Evolutionary conservation across 192 early-diverging fungal genomes (phyloP).

Genomic region (Glomus cerebriforme): DNA sequence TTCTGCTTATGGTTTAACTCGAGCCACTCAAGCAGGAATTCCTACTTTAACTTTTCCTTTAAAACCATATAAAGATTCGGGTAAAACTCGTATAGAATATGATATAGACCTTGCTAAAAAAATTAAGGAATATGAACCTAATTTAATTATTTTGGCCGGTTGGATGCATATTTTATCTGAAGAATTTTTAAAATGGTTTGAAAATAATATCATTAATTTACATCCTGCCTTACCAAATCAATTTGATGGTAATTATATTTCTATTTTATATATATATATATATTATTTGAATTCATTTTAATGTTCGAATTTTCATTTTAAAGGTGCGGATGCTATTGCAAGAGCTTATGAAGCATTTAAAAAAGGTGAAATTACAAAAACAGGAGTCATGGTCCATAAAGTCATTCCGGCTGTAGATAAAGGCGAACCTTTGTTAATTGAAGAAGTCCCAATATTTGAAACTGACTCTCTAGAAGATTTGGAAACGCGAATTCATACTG

Average conservation of each 20-base stretch:
- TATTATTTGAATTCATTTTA: neutral
- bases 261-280: neutral
- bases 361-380: conserved; percentile 69
- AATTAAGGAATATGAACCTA: conserved; percentile 65
- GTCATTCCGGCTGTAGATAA: conserved; percentile 96
- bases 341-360: conserved; percentile 88
- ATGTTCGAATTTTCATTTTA: neutral
- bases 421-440: conserved; percentile 83
- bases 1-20: conserved; percentile 84
- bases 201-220: conserved; percentile 83
- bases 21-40: conserved; percentile 80
- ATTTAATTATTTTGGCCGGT: conserved; percentile 91
- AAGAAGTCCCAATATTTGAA: conserved; percentile 74
- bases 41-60: conserved; percentile 81
- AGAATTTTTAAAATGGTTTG: conserved; percentile 76
- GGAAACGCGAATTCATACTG: conserved; percentile 85
- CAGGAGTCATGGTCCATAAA: conserved; percentile 91
- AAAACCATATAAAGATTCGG: conserved; percentile 81
- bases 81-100: conserved; percentile 84
- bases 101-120: conserved; percentile 80
- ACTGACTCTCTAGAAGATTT: conserved; percentile 79
- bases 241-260: conserved; percentile 67
- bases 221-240: conserved; percentile 96
- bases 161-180: conserved; percentile 98
- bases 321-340: conserved; percentile 89